Percentiles rank a stretch among this genome's conserved stretches.
Conservation (phyloP, 2,329 filamentous ascomycete genomes). For the Pestalotiopsis sp. region DNA sequence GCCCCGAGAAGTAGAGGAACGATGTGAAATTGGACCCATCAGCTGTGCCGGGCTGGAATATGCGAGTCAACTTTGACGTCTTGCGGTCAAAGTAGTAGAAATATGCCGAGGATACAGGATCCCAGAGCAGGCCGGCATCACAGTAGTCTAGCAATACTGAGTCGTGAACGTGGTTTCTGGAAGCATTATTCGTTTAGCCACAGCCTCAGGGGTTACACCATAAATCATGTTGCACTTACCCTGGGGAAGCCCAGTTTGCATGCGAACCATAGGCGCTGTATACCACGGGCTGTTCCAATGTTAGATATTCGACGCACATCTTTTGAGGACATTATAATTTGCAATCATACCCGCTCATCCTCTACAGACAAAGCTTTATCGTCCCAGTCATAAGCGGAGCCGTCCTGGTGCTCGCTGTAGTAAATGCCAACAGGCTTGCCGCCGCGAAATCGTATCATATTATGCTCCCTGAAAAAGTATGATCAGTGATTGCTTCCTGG, state of each 20-base stretch:
- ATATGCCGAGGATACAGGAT: conserved; percentile 5
- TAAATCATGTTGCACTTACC: neutral
- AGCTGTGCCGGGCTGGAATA: neutral
- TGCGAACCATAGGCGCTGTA: conserved; percentile 9
- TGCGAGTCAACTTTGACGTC: neutral
- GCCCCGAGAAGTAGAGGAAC: neutral
- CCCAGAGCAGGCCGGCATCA: neutral
- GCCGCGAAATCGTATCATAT: conserved; percentile 4
- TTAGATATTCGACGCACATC: neutral
- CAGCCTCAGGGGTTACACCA: neutral
- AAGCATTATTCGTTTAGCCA: neutral
- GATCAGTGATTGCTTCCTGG: neutral
- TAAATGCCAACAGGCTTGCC: conserved; percentile 6
- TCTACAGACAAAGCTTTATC: neutral
- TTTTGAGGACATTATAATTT: neutral
- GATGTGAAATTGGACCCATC: neutral
- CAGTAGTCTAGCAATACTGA: neutral
- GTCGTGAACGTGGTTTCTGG: conserved; percentile 3
- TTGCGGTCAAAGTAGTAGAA: neutral
- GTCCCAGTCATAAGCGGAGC: conserved; percentile 6
- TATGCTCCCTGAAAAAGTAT: neutral
- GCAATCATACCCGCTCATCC: neutral
- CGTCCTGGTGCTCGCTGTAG: conserved; percentile 5
- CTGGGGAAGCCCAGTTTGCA: neutral
- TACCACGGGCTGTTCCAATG: neutral